Base-by-base conservation (phyloP, 371 early-diverging fungal genomes). In the Apophysomyces ossiformis region DNA sequence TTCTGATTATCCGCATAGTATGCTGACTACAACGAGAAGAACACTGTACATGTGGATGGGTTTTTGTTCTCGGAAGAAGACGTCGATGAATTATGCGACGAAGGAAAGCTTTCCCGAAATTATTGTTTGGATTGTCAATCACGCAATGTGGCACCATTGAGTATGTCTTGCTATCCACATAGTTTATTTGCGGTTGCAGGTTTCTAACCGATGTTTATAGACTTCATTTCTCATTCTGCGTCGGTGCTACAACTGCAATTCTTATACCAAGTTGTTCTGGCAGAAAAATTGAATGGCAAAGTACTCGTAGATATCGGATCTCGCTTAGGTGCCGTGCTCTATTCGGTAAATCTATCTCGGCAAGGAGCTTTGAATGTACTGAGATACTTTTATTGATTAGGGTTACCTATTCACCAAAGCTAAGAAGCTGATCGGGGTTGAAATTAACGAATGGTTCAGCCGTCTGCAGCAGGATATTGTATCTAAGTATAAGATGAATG, bases 161-260 rank as follows among this genome's bases (percentile, higher is more conserved):
- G 84, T 81, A 75, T 63, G 73, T 58, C 13, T 13, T 61, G 32
- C 13, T 26, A 15, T 18, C 21, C 16, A 15, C 35, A 35, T 43
- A 18, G 13, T 0, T 47, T 21, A 12, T 5, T 16, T 36, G n/a
- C 57, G 11, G 43, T 11, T 39, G n/a, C 18, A 46, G 35, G 13
- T 5, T n/a, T 44, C 26, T 18, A 16, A 26, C 32, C 32, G 32
- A 26, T 26, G 32, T 26, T 41, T 13, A 4, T 50, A 80, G 87
- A 89, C 57, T 89, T 89, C 57, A 87, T 89, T 59, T 87, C 88
- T 2, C 90, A 89, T 64, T 88, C 88, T 37, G 85, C 88, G 4
- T 81, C 87, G 0, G 85, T 83, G 0, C 70, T 87, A 13, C 87
- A 87, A 61, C 73, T 88, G 35, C 87, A 85, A 57, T 88, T 82